Evolutionary conservation across 164 flowering plant genomes (phyloP).

Genomic region (Warburgia ugandensis): DNA sequence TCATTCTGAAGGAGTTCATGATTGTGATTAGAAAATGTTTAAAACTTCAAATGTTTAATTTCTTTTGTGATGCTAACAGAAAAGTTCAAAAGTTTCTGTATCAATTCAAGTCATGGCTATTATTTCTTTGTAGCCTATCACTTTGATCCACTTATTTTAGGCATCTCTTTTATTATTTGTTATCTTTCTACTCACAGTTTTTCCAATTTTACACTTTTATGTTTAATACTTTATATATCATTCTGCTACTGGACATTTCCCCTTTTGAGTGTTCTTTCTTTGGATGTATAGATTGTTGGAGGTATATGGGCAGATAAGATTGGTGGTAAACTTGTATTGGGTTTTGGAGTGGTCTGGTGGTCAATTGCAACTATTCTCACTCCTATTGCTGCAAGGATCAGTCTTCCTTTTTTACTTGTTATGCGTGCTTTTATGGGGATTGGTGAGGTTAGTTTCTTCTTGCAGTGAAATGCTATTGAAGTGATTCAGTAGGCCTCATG

Average conservation of each 20-base stretch:
- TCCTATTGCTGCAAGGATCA: conserved; percentile 87
- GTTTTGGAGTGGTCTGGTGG: conserved; percentile 98
- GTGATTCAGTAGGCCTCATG: background rate
- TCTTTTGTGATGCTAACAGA: too few relatives aligned
- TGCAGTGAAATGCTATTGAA: background rate
- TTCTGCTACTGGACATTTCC: background rate
- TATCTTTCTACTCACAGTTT: background rate
- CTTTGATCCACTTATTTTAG: background rate
- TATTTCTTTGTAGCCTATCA: too few relatives aligned
- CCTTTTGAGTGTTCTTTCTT: background rate
- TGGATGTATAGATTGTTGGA: conserved; percentile 57
- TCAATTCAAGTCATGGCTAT: too few relatives aligned
- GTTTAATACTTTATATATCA: background rate
- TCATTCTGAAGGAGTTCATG: too few relatives aligned
- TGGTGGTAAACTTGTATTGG: conserved; percentile 87
- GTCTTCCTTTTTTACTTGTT: conserved; percentile 83
- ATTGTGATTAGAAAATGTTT: too few relatives aligned
- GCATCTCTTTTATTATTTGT: background rate
- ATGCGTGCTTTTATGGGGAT: conserved; percentile 99
- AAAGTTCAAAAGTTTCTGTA: too few relatives aligned
- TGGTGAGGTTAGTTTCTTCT: conserved; percentile 76
- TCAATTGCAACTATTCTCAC: conserved; percentile 89
- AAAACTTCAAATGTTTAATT: too few relatives aligned
- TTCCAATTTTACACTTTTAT: background rate
- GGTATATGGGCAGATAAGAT: conserved; percentile 98